Evolutionary conservation across 2,329 filamentous ascomycete genomes (phyloP).

Genomic region (Ceratocystiopsis brevicomis): DNA sequence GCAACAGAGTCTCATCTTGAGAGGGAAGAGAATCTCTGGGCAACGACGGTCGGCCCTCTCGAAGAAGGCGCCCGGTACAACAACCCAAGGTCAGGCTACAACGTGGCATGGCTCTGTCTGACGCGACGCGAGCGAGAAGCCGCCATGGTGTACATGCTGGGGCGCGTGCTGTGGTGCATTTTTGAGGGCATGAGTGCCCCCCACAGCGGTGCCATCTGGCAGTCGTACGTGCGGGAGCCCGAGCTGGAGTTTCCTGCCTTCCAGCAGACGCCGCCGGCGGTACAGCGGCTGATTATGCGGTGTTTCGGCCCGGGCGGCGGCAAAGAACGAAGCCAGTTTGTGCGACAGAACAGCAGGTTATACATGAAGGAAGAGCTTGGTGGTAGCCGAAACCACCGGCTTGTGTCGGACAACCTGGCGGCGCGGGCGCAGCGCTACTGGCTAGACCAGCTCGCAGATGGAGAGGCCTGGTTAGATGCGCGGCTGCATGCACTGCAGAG

Average conservation of each 20-base stretch:
- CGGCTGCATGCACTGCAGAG: background rate
- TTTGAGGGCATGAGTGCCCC: slow-evolving; percentile 42
- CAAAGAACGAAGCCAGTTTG: slow-evolving; percentile 6
- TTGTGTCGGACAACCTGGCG: background rate
- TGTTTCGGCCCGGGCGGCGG: slow-evolving; percentile 5
- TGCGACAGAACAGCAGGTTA: slow-evolving; percentile 5
- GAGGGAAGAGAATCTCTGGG: background rate
- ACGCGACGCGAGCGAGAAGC: slow-evolving; percentile 31
- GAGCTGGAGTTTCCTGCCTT: slow-evolving; percentile 37
- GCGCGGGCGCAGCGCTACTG: slow-evolving; percentile 2
- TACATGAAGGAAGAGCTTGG: slow-evolving; percentile 5
- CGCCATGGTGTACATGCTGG: slow-evolving; percentile 44
- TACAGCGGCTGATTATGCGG: slow-evolving; percentile 5
- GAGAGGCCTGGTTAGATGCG: slow-evolving; percentile 1
- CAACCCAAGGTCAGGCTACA: slow-evolving; percentile 32
- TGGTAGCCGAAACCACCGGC: background rate
- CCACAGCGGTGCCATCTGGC: slow-evolving; percentile 36
- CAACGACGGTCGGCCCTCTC: slow-evolving; percentile 3
- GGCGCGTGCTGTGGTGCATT: slow-evolving; percentile 41
- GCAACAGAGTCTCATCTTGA: background rate
- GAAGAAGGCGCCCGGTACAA: slow-evolving; percentile 19
- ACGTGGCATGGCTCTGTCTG: slow-evolving; percentile 37
- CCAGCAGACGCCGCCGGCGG: slow-evolving; percentile 6
- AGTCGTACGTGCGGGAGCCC: slow-evolving; percentile 38
- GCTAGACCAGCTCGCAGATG: slow-evolving; percentile 1